Base-by-base conservation (phyloP, 2,329 filamentous ascomycete genomes). In the Juglanconis sp. region DNA sequence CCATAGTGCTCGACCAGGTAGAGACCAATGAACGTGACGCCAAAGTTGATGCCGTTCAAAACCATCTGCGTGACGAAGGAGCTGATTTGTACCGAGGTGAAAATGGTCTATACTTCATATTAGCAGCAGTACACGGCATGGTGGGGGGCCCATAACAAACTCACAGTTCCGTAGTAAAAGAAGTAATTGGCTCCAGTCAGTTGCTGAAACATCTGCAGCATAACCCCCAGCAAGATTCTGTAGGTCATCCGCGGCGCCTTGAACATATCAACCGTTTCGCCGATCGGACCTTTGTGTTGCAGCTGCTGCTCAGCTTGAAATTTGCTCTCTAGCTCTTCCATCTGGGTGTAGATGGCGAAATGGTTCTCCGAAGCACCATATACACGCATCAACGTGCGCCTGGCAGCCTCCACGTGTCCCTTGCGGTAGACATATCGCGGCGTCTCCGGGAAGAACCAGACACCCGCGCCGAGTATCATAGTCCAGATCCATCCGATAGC, bases 1-100 rank as follows among this genome's bases (percentile, higher is more conserved):
- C 87, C 87, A 51, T 81, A 86, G 62, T 86, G 81, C 70, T 90
- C 86, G 13, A 90, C 84, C n/a, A 90, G 76, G 68, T 86, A 90
- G n/a, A 90, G 76, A 57, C 87, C 87, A 31, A 83, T 79, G 64
- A 90, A 86, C 6, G 88, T 90, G 63, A 84, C 84, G 55, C 79
- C 76, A 10, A 90, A 87, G 68, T 90, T 90, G 66, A 90, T 87
- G 3, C 79, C 82, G 64, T 83, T 83, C 35, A 89, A 79, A 60
- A 89, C 88, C 65, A 89, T 87, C 64, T 87, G 85, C 0, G 86
- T 89, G 55, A 87, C 78, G 68, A 85, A 90, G 32, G 82, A 84
- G 73, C 87, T 82, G 61, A 80, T 79, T 3, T 71, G 69, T 7
- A 80, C 78, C 0, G 77, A 78, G 5, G 55, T 63, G 62, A 80